Evolutionary conservation across 2,329 filamentous ascomycete genomes (phyloP).

Genomic region (Verticillium dahliae): DNA sequence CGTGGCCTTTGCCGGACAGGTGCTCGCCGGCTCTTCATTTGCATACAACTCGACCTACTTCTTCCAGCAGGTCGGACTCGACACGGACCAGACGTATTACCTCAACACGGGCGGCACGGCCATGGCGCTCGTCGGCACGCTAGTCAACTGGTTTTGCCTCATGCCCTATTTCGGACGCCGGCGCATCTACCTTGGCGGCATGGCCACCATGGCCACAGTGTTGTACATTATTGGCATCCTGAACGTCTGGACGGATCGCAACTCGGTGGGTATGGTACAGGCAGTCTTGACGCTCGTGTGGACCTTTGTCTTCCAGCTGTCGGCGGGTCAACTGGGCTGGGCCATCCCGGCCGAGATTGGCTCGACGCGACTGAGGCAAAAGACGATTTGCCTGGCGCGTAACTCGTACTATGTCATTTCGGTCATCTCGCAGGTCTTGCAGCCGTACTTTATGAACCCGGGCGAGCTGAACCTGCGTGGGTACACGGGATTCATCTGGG

Average conservation of each 20-base stretch:
- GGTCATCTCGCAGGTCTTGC: conserved; percentile 16
- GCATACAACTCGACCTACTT: conserved; percentile 30
- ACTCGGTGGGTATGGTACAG: conserved; percentile 24
- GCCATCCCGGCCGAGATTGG: conserved; percentile 21
- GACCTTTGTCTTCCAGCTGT: conserved; percentile 8
- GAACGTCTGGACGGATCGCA: conserved; percentile 24
- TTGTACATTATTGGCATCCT: conserved; percentile 36
- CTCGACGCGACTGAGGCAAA: conserved; percentile 22
- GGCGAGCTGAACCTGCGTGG: conserved; percentile 29
- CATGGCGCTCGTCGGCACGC: conserved; percentile 34
- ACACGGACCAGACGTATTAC: conserved; percentile 20
- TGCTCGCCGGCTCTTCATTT: conserved; percentile 19
- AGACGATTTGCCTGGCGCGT: conserved; percentile 23
- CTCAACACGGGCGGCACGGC: conserved; percentile 31
- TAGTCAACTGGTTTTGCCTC: conserved; percentile 33
- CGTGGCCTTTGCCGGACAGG: conserved; percentile 19
- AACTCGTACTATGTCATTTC: conserved; percentile 13
- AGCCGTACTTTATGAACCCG: conserved; percentile 30
- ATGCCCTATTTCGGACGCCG: conserved; percentile 33
- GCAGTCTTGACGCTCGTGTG: conserved; percentile 18
- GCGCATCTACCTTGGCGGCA: conserved; percentile 36
- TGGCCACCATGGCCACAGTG: conserved; percentile 28
- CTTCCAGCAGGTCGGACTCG: conserved; percentile 27
- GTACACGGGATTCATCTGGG: conserved; percentile 19
- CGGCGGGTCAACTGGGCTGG: conserved; percentile 13